These are phyloP conservation scores for Pittosporum tobira DNA, from an alignment of 129 eudicot genomes.

Conservation along the genomic window DNA sequence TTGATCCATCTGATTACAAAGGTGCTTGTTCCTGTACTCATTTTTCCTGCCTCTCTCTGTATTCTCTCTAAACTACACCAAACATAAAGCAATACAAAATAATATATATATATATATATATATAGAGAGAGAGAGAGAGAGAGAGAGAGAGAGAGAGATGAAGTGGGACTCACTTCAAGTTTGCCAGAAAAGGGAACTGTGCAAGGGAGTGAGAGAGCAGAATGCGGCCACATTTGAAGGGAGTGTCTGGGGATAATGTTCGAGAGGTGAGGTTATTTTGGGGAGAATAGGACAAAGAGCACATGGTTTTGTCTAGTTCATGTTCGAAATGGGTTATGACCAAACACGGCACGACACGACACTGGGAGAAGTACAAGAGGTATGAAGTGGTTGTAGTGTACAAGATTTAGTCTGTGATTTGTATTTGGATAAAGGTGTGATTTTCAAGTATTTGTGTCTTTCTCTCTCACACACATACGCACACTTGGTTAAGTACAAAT, in stretches of 20 bases:
- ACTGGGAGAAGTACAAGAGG: conserved; percentile 4
- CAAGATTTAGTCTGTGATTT: conserved; percentile 2
- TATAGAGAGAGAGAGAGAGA: background rate
- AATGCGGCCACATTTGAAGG: too few relatives aligned
- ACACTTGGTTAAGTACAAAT: too few relatives aligned
- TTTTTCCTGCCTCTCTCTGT: conserved; percentile 13
- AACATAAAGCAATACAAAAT: conserved; percentile 1
- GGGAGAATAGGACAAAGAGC: conserved; percentile 5
- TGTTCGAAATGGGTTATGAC: conserved; percentile 14
- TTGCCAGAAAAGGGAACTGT: conserved; percentile 15
- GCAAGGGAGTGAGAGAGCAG: conserved; percentile 19
- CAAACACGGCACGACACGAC: conserved; percentile 25
- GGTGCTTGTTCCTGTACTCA: conserved; percentile 70
- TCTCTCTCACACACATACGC: background rate
- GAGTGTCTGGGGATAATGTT: conserved; percentile 6
- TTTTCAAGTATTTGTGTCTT: background rate
- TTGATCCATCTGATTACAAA: conserved; percentile 86
- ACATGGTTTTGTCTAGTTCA: conserved; percentile 36
- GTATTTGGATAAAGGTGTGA: background rate
- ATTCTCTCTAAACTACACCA: conserved; percentile 2
- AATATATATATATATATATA: too few relatives aligned
- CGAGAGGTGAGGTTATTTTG: conserved; percentile 18
- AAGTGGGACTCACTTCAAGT: conserved; percentile 7
- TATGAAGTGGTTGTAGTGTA: background rate
- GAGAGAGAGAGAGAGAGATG: conserved; percentile 5